Base-by-base conservation (phyloP, 352 stramenopile species). In the Phytophthora pseudosyringae region DNA sequence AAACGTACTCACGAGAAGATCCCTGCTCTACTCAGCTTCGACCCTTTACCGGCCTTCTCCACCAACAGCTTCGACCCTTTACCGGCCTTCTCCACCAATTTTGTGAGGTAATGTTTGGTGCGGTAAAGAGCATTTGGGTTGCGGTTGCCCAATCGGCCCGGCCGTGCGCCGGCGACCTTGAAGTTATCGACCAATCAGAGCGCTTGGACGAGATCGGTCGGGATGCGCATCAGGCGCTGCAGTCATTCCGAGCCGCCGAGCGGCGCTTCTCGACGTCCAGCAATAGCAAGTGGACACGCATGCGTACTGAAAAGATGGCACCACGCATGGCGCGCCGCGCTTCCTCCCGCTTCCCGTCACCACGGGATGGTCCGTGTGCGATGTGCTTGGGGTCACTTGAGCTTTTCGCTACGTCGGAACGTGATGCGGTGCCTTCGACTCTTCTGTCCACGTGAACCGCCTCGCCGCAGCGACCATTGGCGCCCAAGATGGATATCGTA, bases 401-500 rank as follows among this genome's bases (percentile, higher is more conserved):
- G 48, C 59, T 61, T 16, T 50, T 62, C 50, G 43, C 1, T 16
- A 39, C 33, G 55, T 63, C 58, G 48, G 48, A 60, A 51, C 39
- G n/a, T 35, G 54, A 52, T 46, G 49, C 35, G 33, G 5, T 35
- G 16, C 41, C 8, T 15, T 32, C 4, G 50, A 58, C 50, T 38
- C 50, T 48, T 58, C 50, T 58, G 55, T 47, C 43, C 33, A n/a
- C 26, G 15, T 44, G 38, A 44, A 44, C 18, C 31, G 29, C 26
- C 26, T 15, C 21, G 10, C 15, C 5, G 4, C 28, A 50, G 48
- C 48, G 55, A 67, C 55, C 18, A 39, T 61, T 69, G 29, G n/a
- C 13, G n/a, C 4, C 46, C 28, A 35, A 29, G 31, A 88, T 90
- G 81, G 70, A 89, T 59, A 73, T 86, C 39, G 67, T 89, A 13